Base-by-base conservation (phyloP, 164 flowering plant genomes). In the Dillenia turbinata region DNA sequence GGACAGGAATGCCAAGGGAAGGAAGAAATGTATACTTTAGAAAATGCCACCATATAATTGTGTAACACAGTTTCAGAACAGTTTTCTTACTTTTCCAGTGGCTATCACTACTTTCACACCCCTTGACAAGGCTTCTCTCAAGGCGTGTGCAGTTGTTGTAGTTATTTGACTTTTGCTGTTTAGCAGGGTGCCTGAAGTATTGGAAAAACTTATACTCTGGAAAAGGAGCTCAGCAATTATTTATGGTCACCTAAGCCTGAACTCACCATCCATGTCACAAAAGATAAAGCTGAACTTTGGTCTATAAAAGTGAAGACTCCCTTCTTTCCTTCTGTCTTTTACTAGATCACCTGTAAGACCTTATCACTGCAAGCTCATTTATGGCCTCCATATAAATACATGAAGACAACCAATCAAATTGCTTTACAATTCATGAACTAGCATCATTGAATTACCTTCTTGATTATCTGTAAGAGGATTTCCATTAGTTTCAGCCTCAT, bases 221-320 rank as follows among this genome's bases (percentile, higher is more conserved):
- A 33, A 33, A 33, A 33, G 40, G 40, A 33, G 40, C 40, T 33
- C 8, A 48, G 43, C 12, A 49, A 47, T 26, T 13, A 59, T 9
- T 53, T 15, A 59, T 47, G 15, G 43, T 8, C 1, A 69, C 13
- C 1, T 12, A 19, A 15, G 44, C 14, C 16, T 22, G 47, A 56
- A 46, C 91, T 83, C 75, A 94, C 99, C 99, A 86, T 94, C 99
- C 97, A 94, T 85, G 69, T 94, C 97, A 57, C 94, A 92, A 80
- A 94, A 89, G 73, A 94, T 88, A 65, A 85, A 88, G 57, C 65
- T 80, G 80, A 81, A 94, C 68, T 87, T 94, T 59, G 97, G 97
- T 64, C 70, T 83, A 69, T 88, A 88, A 74, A 91, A 88, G 43
- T 91, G 84, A 44, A 91, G 85, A 67, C 83, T 85, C 69, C 97